Evolutionary conservation across 2,329 filamentous ascomycete genomes (phyloP), one percentile per base, ranked within the genome.

Genomic region (Penicillium sp.): DNA sequence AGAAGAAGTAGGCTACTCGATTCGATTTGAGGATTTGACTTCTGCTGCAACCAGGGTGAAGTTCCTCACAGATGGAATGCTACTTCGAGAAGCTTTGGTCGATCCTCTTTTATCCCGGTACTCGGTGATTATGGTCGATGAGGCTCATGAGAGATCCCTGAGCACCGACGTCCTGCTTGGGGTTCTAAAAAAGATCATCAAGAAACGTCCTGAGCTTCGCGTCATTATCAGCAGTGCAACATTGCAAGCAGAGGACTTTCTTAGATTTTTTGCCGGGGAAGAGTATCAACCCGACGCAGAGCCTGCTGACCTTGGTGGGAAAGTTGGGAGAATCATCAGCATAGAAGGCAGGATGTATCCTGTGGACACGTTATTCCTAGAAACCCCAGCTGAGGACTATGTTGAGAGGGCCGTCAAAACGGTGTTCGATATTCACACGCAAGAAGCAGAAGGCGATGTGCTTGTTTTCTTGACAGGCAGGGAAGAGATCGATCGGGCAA

Each of bases 71-170:
- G 95, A 99, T 77, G 93, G 93, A 0, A 81, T 99, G 49, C 83
- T 99, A 31, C 86, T 99, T 53, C 83, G 93, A 67, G 95, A 99
- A 76, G 95, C 93, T 27, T 83, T 99, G 4, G 91, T 97, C 3
- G 95, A 99, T 74, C 95, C 95, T 13, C 78, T 98, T 3, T 78
- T 99, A 35, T 95, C 91, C 21, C 85, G 92, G 11, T 99, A 99
- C 72, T 96, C 92, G 0, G 89, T 96, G 45, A 91, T 99, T 67
- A 97, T 99, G 92, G 90, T 99, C 8, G 95, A 99, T 71, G 93
- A 98, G 76, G 95, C 93, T 7, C 95, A 99, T 71, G 93, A 98
- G 75, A 84, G 95, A 53, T 96, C 92, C 49, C 84, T 98, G 58
- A 96, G 91, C 72, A 96, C 93, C 0, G 95, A 99, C 70, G 85